Evolutionary conservation across 805 yeast genomes (phyloP).

Genomic region (Teunomyces cretensis): DNA sequence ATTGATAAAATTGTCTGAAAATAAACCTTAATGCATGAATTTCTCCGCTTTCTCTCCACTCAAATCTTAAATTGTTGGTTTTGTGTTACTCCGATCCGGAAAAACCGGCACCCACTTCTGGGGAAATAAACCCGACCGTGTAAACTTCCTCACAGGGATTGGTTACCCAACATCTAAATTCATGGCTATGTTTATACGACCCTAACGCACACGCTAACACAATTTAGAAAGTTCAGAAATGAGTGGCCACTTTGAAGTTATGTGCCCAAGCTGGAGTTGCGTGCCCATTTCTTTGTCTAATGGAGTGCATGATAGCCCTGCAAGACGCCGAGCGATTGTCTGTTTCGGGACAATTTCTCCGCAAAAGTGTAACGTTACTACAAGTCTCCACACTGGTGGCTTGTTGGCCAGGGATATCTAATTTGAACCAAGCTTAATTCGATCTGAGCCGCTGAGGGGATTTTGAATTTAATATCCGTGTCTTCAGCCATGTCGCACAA

Average conservation of each 20-base stretch:
- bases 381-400: not conserved
- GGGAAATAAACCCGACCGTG: not conserved
- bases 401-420: too few species aligned
- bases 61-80: not conserved
- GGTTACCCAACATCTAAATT: too few species aligned
- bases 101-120: not conserved
- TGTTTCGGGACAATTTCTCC: not conserved
- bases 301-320: too few species aligned
- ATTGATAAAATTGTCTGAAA: not conserved
- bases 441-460: too few species aligned
- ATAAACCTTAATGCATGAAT: not conserved
- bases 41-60: not conserved
- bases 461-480: too few species aligned
- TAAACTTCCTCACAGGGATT: too few species aligned
- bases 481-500: too few species aligned
- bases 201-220: too few species aligned
- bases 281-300: not conserved
- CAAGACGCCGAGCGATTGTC: not conserved
- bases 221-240: too few species aligned
- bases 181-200: too few species aligned
- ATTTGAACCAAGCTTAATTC: not conserved
- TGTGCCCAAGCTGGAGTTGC: too few species aligned
- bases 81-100: not conserved
- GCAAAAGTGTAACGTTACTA: not conserved
- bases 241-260: too few species aligned